Evolutionary conservation across 2,329 filamentous ascomycete genomes (phyloP), one percentile per base, ranked within the genome.

Genomic region (Cephalotrichum gorgonifer): DNA sequence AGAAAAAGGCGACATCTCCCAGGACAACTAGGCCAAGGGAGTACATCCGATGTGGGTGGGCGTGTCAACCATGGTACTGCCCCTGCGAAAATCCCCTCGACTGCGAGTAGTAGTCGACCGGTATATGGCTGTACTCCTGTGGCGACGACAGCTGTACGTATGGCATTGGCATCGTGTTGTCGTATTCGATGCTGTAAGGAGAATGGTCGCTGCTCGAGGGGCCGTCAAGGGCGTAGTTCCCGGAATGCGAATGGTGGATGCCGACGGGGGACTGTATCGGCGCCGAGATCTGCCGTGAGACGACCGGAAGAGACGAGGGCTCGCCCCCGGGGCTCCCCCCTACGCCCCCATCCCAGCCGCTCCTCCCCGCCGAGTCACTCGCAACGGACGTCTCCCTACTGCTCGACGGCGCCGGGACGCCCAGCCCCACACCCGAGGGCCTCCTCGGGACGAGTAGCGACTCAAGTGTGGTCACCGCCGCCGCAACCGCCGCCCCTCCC

Each of bases 381-480:
- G 46, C 26, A 4, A 48, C 46, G 9, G 35, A 42, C 20, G 46
- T 25, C 25, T 48, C 46, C 14, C 46, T 35, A 25, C 46, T 48
- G 23, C 25, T 31, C 25, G 46, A 30, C 20, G 55, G 49, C 31
- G 63, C 61, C 12, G 60, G 52, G 9, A 58, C 51, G 15, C 51
- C 54, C 9, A 57, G 52, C 23, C 63, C 63, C 23, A 61, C 54
- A 47, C 56, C 55, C 5, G 57, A 52, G 17, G 64, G 62, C 48
- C 60, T 60, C 46, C 68, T 59, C 9, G 69, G 64, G 17, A 58
- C 54, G 51, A 72, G 58, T 6, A 66, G 52, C 43, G 66, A 62
- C 45, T 71, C 66, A 15, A 72, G 56, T 6, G 61, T 58, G 44
- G 64, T 64, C 2, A 62, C 57, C 2, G 58, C 52, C 28, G 49